Percentiles rank a stretch among this genome's conserved stretches.
Conservation (phyloP, 2,329 filamentous ascomycete species). For the Claviceps africana region DNA sequence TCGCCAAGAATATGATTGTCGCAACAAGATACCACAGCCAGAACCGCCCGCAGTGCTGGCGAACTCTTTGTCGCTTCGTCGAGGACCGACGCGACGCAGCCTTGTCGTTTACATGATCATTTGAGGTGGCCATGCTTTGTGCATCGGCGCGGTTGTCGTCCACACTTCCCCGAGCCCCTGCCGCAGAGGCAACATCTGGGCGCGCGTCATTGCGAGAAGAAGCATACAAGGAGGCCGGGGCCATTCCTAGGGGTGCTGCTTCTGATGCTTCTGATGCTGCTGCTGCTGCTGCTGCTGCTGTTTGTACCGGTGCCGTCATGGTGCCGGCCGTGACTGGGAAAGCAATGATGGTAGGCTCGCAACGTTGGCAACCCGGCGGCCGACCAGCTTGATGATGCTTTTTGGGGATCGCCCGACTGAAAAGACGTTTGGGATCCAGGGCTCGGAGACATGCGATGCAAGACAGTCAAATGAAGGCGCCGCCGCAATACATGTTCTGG, state of each 20-base stretch:
- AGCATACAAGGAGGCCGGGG: neutral
- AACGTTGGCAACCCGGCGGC: neutral
- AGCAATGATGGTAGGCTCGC: neutral
- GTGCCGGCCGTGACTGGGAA: neutral
- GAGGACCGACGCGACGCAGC: neutral
- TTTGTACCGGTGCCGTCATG: neutral
- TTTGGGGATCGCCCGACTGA: neutral
- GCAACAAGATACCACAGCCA: conserved; percentile 30
- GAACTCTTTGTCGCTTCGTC: conserved; percentile 22
- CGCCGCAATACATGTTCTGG: neutral
- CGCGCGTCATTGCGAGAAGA: neutral
- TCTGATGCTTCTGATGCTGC: neutral
- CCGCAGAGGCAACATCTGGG: neutral
- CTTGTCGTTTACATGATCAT: conserved; percentile 5
- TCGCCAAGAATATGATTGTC: conserved; percentile 26
- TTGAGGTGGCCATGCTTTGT: conserved; percentile 1
- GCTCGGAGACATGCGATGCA: neutral
- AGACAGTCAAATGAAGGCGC: neutral
- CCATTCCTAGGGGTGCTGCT: neutral
- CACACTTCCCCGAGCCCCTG: conserved; percentile 1
- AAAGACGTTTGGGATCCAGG: neutral
- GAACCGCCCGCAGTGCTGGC: conserved; percentile 27
- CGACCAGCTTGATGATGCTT: neutral
- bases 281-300: neutral
- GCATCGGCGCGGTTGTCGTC: neutral